Evolutionary conservation across 2,329 filamentous ascomycete species (phyloP), one percentile per base, ranked within the genome.

Genomic region (Fusarium sp.): DNA sequence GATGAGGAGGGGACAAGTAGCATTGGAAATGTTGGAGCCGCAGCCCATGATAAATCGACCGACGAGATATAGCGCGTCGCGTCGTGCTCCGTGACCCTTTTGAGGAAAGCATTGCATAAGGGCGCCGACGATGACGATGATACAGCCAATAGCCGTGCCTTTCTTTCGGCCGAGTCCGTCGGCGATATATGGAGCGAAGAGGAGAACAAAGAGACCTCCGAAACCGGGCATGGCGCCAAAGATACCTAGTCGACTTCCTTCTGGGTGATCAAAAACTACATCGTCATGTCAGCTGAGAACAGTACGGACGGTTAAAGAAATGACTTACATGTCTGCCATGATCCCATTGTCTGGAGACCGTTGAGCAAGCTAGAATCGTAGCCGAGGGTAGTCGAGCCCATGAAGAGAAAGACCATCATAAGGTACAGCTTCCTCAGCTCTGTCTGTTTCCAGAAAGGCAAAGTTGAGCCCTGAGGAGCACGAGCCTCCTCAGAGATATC

Each of bases 151-250:
- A 11, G 68, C 70, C 1, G 70, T 73, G 8, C 68, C 70, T 7
- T 45, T 69, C n/a, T 70, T 73, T 11, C 70, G 42, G 2, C 70
- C 70, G 7, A 73, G 45, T 2, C 68, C 68, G 19, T 73, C 70
- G 20, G 70, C 70, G 15, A 73, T 60, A 15, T 73, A 73, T 0
- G 70, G 70, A 6, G 68, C 70, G 20, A 73, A 71, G 7, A 73
- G 59, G 17, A 73, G 68, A 2, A 71, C 68, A 28, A 73, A 73
- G 2, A 73, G 59, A 21, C 68, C 70, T 8, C 70, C 70, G 38
- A 73, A 70, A 19, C 62, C 62, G 24, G 68, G 68, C 52, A 73
- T 73, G 24, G 70, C 70, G 14, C 66, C 70, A 52, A 72, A 73
- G 19, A 73, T 66, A 14, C 70, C 70, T 28, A 73, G 57, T 15